Evolutionary conservation across 495 filamentous ascomycete genomes (phyloP), one percentile per base, ranked within the genome.

Genomic region (Aspergillus asperescens): DNA sequence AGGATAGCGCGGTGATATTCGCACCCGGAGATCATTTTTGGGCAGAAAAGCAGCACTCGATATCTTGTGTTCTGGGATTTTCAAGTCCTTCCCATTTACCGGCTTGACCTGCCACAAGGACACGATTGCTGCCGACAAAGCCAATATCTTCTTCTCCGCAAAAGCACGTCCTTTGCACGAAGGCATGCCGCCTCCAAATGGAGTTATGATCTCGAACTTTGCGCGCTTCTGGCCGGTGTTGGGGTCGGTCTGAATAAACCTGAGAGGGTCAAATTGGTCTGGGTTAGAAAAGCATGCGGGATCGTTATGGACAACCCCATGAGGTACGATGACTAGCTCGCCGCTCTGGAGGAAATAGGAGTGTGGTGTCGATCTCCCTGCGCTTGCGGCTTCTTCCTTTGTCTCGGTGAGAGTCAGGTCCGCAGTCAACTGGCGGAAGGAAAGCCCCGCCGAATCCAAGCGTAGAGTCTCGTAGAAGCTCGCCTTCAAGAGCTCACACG

Each of bases 401-500:
- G 72, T 71, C 52, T 78, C 73, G 0, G 68, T 67, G 24, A 81
- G 31, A 7, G 62, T 71, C 37, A 79, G 52, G 41, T 79, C 73
- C 0, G 72, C 58, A 9, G 68, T 66, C 23, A 78, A 59, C 38
- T 72, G 54, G 24, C 71, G 69, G 49, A 74, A 66, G 7, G 70
- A 73, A 32, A 76, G 68, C 2, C 72, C 66, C n/a, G 70, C 71
- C 10, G 74, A 67, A 52, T 81, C 73, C 7, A 84, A 58, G 7
- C 80, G 75, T 35, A 81, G 51, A 22, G 75, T 66, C 63, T 85
- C 81, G 44, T 77, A 73, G 54, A 79, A 78, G 49, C 70, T 77
- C 38, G 76, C 68, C 52, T 74, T 78, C 7, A 84, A 57, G 5
- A 82, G 55, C 3, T 74, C 75, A 51, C 81, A 84, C 4, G 66